phyloP scores from a whole-genome alignment of 1,284 basidiomycete genomes.

The Chalciporus sp. region DNA sequence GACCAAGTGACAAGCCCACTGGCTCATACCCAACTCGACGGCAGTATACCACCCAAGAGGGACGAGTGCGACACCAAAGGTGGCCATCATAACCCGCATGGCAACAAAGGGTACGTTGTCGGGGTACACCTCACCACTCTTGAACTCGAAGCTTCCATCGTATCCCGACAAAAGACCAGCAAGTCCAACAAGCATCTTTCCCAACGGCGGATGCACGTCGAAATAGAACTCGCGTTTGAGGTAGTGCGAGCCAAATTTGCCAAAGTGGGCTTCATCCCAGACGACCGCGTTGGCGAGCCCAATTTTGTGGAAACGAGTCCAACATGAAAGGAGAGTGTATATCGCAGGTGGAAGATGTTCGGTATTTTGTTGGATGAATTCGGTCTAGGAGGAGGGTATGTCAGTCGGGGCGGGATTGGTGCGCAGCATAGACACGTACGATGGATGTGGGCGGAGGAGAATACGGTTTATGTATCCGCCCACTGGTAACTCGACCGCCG shows the following conservation, averaged over 20 bases:
- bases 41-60: conserved; percentile 97
- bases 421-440: conserved; percentile 45
- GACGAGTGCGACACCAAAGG: conserved; percentile 94
- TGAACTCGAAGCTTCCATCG: conserved; percentile 92
- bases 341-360: conserved; percentile 82
- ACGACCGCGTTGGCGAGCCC: conserved; percentile 88
- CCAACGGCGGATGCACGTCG: conserved; percentile 96
- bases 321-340: conserved; percentile 92
- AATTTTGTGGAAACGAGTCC: conserved; percentile 94
- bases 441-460: conserved; percentile 71
- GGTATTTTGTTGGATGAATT: conserved; percentile 81
- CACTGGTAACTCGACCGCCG: conserved; percentile 54
- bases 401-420: conserved; percentile 6
- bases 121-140: conserved; percentile 88
- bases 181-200: conserved; percentile 98
- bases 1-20: conserved; percentile 88
- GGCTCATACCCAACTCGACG: conserved; percentile 92
- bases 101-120: conserved; percentile 87
- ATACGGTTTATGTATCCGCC: conserved; percentile 58
- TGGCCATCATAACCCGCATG: conserved; percentile 94
- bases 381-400: conserved; percentile 48
- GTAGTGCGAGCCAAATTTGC: conserved; percentile 96
- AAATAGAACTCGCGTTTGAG: conserved; percentile 96
- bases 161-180: conserved; percentile 92
- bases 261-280: conserved; percentile 99